Evolutionary conservation across 306 rosid genomes (phyloP).

Genomic region (Casuarina equisetifolia): DNA sequence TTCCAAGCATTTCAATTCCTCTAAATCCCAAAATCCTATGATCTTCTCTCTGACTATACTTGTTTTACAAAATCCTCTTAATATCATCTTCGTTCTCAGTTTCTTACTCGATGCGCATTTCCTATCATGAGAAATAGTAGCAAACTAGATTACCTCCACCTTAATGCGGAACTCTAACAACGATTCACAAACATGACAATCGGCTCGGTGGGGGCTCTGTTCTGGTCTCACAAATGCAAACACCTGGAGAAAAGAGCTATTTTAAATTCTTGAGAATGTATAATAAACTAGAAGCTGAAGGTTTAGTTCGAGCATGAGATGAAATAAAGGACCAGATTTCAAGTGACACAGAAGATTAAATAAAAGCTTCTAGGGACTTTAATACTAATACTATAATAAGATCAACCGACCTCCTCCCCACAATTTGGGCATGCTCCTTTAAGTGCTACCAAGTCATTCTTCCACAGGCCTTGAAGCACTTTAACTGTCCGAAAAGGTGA

Average conservation of each 20-base stretch:
- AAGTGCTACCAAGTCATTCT: constrained; percentile 72
- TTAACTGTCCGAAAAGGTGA: constrained; percentile 47
- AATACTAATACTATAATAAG: constrained; percentile 3
- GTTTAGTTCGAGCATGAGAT: constrained; percentile 7
- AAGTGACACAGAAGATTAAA: constrained; percentile 6
- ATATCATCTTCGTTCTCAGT: constrained; percentile 2
- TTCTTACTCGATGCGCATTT: neutral
- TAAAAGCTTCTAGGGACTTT: neutral
- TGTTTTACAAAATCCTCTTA: neutral
- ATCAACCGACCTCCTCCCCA: constrained; percentile 77
- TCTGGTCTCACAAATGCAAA: constrained; percentile 86
- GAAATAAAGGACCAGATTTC: constrained; percentile 6
- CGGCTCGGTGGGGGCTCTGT: constrained; percentile 76
- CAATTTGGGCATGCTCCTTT: constrained; percentile 93
- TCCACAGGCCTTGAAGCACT: constrained; percentile 86
- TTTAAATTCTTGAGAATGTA: constrained; percentile 11
- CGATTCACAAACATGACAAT: constrained; percentile 87
- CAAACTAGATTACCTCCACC: constrained; percentile 60
- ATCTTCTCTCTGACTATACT: neutral
- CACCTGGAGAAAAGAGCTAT: constrained; percentile 50
- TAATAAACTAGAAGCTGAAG: constrained; percentile 19
- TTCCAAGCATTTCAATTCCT: constrained; percentile 1
- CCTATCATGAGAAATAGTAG: constrained; percentile 13
- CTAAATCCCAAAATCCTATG: neutral
- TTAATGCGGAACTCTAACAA: constrained; percentile 75